Evolutionary conservation across 495 filamentous ascomycete genomes (phyloP), one percentile per base, ranked within the genome.

Genomic region (Parathielavia appendiculata): DNA sequence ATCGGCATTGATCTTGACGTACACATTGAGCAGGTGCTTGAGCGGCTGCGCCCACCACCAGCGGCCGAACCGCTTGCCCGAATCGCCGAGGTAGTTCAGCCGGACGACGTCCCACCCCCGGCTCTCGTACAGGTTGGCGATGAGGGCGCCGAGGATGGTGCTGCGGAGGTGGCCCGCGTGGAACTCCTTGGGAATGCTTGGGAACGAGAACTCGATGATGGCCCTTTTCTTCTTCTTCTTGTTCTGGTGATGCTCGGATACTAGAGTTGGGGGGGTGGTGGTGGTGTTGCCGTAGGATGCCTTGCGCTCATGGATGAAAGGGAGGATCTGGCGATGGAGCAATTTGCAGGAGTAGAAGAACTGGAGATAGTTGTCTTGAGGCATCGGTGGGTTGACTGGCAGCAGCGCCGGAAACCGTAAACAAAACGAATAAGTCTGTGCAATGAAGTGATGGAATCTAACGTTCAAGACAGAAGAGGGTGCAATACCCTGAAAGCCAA

Each of bases 141-240:
- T 64, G 67, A 85, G 86, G 47, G 81, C 82, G 41, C 83, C 84
- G 54, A 87, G 84, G 61, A 86, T 86, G 20, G 83, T 86, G 47
- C 79, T 82, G 45, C 83, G 79, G 20, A 87, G 76, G 71, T 87
- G 83, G 4, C 84, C 83, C 41, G 81, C 83, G 62, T 86, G 83
- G 73, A 87, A 87, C 10, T 81, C 82, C 66, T 85, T 85, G 12
- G 82, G 82, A 41, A 86, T 86, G 65, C 83, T 83, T 5, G 81
- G 81, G 2, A 75, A 80, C 9, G 76, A 80, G 67, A 83, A 84
- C 61, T 79, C 77, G 46, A 80, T 75, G 41, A 84, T 81, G 6
- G 81, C 80, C n/a, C n/a, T n/a, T 63, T 80, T 84, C 74, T 89
- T 89, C 62, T 78, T 77, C 51, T 86, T 87, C 68, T 84, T 80